phyloP scores from a whole-genome alignment of 2,329 filamentous ascomycete genomes.

The Biscogniauxia marginata region DNA sequence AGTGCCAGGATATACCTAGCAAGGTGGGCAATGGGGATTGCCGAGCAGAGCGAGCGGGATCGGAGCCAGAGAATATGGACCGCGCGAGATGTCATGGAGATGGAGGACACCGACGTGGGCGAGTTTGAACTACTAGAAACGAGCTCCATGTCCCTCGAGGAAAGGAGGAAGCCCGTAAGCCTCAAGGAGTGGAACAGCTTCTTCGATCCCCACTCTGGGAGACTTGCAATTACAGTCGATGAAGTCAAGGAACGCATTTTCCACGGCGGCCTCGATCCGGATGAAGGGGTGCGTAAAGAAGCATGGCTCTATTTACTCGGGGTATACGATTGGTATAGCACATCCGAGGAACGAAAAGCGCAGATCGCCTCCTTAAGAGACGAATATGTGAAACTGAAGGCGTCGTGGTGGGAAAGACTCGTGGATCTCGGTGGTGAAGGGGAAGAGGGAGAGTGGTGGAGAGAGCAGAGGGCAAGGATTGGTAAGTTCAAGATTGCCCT shows the following conservation, averaged over 20 bases:
- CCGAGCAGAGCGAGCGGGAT: constrained; percentile 92
- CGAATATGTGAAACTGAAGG: constrained; percentile 91
- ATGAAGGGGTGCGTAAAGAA: constrained; percentile 92
- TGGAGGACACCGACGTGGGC: constrained; percentile 91
- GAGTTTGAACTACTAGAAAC: constrained; percentile 92
- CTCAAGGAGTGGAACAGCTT: constrained; percentile 87
- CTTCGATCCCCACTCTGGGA: constrained; percentile 74
- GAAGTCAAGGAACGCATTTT: constrained; percentile 98
- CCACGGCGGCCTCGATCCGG: constrained; percentile 83
- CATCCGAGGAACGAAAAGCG: constrained; percentile 77
- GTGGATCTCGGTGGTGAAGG: constrained; percentile 76
- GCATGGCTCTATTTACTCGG: constrained; percentile 94
- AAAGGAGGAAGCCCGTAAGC: constrained; percentile 74
- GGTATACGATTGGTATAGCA: constrained; percentile 92
- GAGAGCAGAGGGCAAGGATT: constrained; percentile 88
- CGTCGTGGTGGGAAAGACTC: constrained; percentile 92
- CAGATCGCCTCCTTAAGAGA: constrained; percentile 83
- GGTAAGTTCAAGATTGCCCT: constrained; percentile 57
- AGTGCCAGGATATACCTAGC: constrained; percentile 92
- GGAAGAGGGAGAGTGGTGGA: constrained; percentile 92
- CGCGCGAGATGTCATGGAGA: constrained; percentile 84
- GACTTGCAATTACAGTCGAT: constrained; percentile 75
- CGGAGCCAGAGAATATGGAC: constrained; percentile 87
- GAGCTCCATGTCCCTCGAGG: constrained; percentile 69
- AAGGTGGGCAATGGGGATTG: constrained; percentile 97